Percentiles rank a stretch among this genome's conserved stretches.
Conservation (phyloP, 805 yeast species). For the Monosporozyma siamensis region DNA sequence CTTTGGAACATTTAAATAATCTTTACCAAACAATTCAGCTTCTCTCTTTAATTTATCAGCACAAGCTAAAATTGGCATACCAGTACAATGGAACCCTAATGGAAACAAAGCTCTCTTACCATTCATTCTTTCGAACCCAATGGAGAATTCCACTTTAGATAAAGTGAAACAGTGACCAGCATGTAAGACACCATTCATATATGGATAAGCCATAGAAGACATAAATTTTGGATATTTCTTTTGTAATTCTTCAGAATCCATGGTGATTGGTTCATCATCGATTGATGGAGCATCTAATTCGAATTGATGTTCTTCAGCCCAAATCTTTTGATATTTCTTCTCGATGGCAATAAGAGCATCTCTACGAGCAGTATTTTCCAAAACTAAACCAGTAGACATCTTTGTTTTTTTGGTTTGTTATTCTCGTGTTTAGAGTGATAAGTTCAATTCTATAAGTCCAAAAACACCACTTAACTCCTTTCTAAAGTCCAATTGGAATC, state of each 20-base stretch:
- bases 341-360: conserved; percentile 87
- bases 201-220: conserved; percentile 95
- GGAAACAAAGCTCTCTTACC: conserved; percentile 92
- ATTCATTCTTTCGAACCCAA: conserved; percentile 90
- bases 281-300: conserved; percentile 81
- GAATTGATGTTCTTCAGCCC: conserved; percentile 81
- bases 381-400: conserved; percentile 30
- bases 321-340: conserved; percentile 72
- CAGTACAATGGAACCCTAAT: conserved; percentile 97
- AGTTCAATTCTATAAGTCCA: no score
- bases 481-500: no score
- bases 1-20: conserved; percentile 59
- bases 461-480: no score
- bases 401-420: not conserved
- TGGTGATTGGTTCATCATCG: conserved; percentile 50
- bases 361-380: conserved; percentile 77
- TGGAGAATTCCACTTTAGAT: conserved; percentile 84
- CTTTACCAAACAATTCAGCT: conserved; percentile 79
- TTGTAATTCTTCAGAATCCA: conserved; percentile 60
- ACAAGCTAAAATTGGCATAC: conserved; percentile 94
- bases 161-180: conserved; percentile 96
- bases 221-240: conserved; percentile 76
- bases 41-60: conserved; percentile 94
- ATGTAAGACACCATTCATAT: conserved; percentile 96
- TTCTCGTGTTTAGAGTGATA: not conserved